Evolutionary conservation across 768 basidiomycete genomes (phyloP).

Genomic region (Cystobasidium onofrii): DNA sequence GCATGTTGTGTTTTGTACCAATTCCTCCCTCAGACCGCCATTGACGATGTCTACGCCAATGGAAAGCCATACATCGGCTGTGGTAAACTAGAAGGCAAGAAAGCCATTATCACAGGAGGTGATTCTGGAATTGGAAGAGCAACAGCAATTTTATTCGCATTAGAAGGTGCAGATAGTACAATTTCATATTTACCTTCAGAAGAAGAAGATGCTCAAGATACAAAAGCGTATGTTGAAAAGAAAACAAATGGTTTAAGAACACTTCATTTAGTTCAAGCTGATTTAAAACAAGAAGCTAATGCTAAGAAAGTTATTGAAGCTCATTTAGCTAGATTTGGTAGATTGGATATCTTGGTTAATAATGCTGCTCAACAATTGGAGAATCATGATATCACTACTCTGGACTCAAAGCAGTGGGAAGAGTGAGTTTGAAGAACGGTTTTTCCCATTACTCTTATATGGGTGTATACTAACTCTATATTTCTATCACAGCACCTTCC

Average conservation of each 20-base stretch:
- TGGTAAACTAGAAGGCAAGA: conserved; percentile 52
- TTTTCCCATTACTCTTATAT: background rate
- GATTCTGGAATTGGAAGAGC: conserved; percentile 50
- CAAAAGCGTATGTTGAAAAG: conserved; percentile 46
- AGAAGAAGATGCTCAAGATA: conserved; percentile 52
- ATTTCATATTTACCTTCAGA: conserved; percentile 54
- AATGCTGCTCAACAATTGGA: conserved; percentile 52
- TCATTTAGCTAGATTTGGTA: conserved; percentile 50
- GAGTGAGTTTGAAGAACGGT: conserved; percentile 12
- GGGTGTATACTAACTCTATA: background rate
- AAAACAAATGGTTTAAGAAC: conserved; percentile 47
- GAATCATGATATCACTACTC: conserved; percentile 38
- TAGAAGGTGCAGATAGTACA: conserved; percentile 49
- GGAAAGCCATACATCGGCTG: conserved; percentile 33
- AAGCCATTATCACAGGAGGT: conserved; percentile 51
- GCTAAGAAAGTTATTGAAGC: conserved; percentile 51
- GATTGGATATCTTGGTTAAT: conserved; percentile 57
- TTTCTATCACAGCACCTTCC: conserved; percentile 26
- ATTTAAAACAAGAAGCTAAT: conserved; percentile 44
- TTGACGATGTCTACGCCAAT: conserved; percentile 33
- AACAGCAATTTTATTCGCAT: conserved; percentile 48
- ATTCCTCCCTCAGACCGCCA: conserved; percentile 10
- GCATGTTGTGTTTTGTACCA: no score
- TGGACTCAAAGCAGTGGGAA: conserved; percentile 39
- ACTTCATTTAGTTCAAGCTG: conserved; percentile 15